A percentile compares a stretch with the other conserved stretches of the same genome.
Evolutionary conservation across 257 asterid species (phyloP).

Genomic region (Fraxinus americana): DNA sequence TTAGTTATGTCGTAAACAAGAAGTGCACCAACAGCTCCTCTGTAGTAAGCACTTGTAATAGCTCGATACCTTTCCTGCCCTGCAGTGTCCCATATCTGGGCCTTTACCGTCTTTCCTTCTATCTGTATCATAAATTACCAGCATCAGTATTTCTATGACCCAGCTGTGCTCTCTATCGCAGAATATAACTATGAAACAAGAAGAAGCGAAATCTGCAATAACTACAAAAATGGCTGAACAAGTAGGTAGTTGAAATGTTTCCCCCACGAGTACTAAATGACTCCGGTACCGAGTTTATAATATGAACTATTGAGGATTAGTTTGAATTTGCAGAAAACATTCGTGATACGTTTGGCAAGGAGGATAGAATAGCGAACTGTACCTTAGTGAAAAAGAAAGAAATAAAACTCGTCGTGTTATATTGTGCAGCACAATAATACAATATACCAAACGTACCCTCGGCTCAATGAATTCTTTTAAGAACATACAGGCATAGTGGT

Average conservation of each 20-base stretch:
- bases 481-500: background rate
- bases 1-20: conserved; percentile 31
- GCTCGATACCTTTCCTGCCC: conserved; percentile 34
- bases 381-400: too few species aligned
- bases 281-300: background rate
- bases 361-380: too few species aligned
- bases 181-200: background rate
- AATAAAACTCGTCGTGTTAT: too few species aligned
- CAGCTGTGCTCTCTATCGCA: background rate
- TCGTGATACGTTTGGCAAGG: background rate
- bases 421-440: background rate
- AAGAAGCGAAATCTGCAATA: background rate
- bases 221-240: background rate
- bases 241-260: background rate
- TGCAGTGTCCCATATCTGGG: conserved; percentile 34
- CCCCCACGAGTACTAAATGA: background rate
- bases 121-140: conserved; percentile 21
- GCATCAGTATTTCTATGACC: background rate
- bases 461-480: background rate
- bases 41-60: conserved; percentile 29
- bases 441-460: background rate
- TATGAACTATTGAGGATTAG: background rate
- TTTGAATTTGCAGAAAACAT: background rate
- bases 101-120: conserved; percentile 31
- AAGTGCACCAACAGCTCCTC: conserved; percentile 28